phyloP scores from a whole-genome alignment of 2,329 filamentous ascomycete genomes.

The Alternaria atra region DNA sequence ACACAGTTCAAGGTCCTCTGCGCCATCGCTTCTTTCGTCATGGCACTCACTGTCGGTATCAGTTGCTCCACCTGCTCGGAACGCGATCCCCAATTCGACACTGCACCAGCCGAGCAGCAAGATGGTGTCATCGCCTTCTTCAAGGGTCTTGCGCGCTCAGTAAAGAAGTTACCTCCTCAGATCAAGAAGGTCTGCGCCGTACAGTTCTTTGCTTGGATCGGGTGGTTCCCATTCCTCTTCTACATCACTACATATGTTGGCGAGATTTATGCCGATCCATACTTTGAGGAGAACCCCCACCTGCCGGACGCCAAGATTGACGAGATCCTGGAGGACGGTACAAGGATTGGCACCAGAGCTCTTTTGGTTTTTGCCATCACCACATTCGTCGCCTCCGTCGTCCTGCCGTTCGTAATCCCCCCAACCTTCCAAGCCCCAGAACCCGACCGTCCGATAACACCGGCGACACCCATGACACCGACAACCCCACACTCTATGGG shows the following conservation, averaged over 20 bases:
- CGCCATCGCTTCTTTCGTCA: constrained; percentile 79
- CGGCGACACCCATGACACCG: constrained; percentile 51
- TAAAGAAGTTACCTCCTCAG: constrained; percentile 81
- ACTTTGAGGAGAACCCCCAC: constrained; percentile 77
- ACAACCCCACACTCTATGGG: constrained; percentile 45
- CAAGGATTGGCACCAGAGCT: constrained; percentile 86
- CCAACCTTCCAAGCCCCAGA: constrained; percentile 72
- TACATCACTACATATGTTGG: constrained; percentile 95
- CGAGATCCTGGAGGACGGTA: constrained; percentile 81
- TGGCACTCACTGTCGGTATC: constrained; percentile 73
- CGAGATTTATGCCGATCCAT: constrained; percentile 89
- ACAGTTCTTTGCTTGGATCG: constrained; percentile 82
- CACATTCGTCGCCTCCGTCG: constrained; percentile 80
- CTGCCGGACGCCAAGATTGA: constrained; percentile 81
- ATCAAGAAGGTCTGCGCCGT: constrained; percentile 77
- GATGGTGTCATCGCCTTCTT: constrained; percentile 82
- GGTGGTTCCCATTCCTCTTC: constrained; percentile 94
- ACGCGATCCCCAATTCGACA: constrained; percentile 79
- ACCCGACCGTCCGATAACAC: constrained; percentile 50
- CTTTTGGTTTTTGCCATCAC: constrained; percentile 88
- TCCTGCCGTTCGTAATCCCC: constrained; percentile 85
- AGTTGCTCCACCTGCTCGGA: constrained; percentile 77
- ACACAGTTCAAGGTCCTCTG: constrained; percentile 95
- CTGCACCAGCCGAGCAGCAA: constrained; percentile 61
- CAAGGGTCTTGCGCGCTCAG: constrained; percentile 76